Evolutionary conservation across 306 rosid genomes (phyloP), one percentile per base, ranked within the genome.

Genomic region (Fragaria nilgerrensis): DNA sequence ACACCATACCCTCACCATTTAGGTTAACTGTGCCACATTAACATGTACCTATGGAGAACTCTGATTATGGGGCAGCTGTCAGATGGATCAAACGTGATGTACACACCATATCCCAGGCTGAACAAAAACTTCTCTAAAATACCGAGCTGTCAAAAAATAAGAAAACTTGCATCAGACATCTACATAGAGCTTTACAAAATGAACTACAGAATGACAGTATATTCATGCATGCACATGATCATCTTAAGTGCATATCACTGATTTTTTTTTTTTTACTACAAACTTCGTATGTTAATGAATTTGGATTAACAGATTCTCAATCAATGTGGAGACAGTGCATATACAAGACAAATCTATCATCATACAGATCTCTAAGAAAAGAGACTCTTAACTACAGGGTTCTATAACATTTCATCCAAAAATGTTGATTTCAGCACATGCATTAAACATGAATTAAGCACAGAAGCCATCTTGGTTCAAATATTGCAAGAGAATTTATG

Each of bases 141-240:
- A 16, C 68, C 16, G 53, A 16, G 48, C 48, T 73, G 77, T 23
- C 77, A 56, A 74, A 27, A 25, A 4, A 29, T 10, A 11, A 58
- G 27, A 25, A 59, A 17, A 74, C 56, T 43, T 16, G 53, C 19
- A 62, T 74, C 19, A 74, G 58, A 43, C 16, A n/a, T 44, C 56
- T 19, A 39, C 77, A 43, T 61, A 45, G 36, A 45, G 36, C 9
- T 10, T 10, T 59, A 32, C 36, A 32, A 23, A 63, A 45, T 62
- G 29, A 37, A 75, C 5, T 44, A 32, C 34, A 3, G 14, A 44
- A 61, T 29, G 14, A 75, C 78, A 4, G 77, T 58, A 74, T 59
- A 74, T 74, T 41, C 77, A 61, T 75, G 61, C 70, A 62, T 45
- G 78, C 12, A 44, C 70, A 29, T 49, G 50, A 44, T 44, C 70